Base-by-base conservation (phyloP, 179 eudicot genomes). In the Sideroxylon spinosum region DNA sequence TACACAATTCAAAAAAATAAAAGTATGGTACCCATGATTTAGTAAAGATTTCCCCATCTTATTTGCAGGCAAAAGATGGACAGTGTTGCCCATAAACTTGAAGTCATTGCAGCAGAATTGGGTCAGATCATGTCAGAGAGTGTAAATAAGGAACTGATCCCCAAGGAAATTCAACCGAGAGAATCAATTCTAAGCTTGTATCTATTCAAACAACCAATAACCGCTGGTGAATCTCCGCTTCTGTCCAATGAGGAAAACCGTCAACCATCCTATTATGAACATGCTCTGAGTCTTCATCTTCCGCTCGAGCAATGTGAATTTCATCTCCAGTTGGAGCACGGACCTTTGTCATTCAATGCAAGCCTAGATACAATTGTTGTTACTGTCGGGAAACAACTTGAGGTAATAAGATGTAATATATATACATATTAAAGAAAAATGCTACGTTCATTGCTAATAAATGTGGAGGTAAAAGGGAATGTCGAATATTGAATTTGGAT, bases 51-150 rank as follows among this genome's bases (percentile, higher is more conserved):
- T 37, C 5, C 44, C 44, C 44, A 37, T 6, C 44, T 37, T 6
- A 37, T 13, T 66, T 79, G 82, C 90, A 90, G 97, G 77, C 88
- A 88, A 53, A 86, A 87, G 84, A 86, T 90, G 88, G 91, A 87
- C 53, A 81, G 80, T 74, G 87, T 89, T 26, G 88, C 89, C 22
- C 83, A 83, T 44, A 81, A 87, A 53, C 86, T 91, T 0, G 91
- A 89, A 69, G 78, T 50, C 29, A 87, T 90, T 1, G 93, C 91
- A 23, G 85, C 84, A 78, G 92, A 87, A 80, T n/a, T 89, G 74
- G 88, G 87, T 20, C 84, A 83, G 64, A 82, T 90, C 9, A 71
- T 89, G 25, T 78, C 84, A 23, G 77, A 84, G 56, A 78, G 56
- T 56, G 79, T 85, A 66, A 67, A 57, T 2, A 79, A 80, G 71